phyloP scores from a whole-genome alignment of 768 basidiomycete species.

The Leccinum uliginosum region DNA sequence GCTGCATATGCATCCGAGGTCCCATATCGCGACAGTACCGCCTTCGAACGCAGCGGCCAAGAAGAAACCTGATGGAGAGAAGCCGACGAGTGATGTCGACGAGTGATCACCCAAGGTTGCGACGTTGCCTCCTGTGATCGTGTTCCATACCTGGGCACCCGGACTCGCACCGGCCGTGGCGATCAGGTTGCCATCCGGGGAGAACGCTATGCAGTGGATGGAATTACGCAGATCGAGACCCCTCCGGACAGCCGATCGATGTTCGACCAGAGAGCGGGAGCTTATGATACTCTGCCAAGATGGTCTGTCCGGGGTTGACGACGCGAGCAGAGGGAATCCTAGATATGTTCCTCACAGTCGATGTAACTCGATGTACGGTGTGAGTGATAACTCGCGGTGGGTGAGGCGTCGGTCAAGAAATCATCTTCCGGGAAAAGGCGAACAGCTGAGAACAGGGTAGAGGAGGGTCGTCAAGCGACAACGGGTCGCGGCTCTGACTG shows the following conservation, averaged over 20 bases:
- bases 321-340: too few relatives aligned
- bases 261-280: not conserved
- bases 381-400: too few relatives aligned
- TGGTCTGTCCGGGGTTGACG: too few relatives aligned
- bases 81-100: constrained; percentile 14
- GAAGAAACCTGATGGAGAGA: constrained; percentile 18
- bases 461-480: too few relatives aligned
- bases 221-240: not conserved
- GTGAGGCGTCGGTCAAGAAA: too few relatives aligned
- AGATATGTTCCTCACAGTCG: too few relatives aligned
- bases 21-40: constrained; percentile 18
- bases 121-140: constrained; percentile 17
- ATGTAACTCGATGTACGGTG: too few relatives aligned
- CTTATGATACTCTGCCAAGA: too few relatives aligned
- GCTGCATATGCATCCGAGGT: constrained; percentile 15
- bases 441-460: too few relatives aligned
- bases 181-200: constrained; percentile 7
- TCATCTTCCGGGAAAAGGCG: too few relatives aligned
- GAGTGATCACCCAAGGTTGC: constrained; percentile 15
- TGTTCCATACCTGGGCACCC: constrained; percentile 22
- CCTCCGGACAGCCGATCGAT: not conserved
- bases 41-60: constrained; percentile 17
- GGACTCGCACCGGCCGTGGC: constrained; percentile 14
- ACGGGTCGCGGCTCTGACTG: too few relatives aligned
- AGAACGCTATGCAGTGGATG: constrained; percentile 17